Conservation (phyloP, 768 basidiomycete species). For the Naganishia kalamii region DNA sequence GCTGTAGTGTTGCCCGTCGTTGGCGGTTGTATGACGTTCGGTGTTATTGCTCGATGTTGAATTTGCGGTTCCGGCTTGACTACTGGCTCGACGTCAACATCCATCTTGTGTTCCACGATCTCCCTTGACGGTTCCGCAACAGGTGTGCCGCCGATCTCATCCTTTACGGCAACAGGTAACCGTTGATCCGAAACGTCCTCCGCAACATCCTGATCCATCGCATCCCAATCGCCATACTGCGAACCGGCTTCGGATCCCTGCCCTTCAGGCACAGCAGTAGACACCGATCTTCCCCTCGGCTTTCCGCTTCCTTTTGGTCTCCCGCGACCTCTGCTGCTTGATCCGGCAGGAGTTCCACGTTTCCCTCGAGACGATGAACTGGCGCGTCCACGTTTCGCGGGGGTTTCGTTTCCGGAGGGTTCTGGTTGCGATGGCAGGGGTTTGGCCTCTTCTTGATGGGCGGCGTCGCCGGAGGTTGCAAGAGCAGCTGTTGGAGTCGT, state of each 20-base stretch:
- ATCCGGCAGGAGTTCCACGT: neutral
- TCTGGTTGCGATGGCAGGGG: too few relatives aligned
- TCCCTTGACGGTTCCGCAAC: too few relatives aligned
- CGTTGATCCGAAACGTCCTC: neutral
- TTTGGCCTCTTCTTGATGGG: neutral
- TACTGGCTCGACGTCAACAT: neutral
- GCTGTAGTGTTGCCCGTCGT: neutral
- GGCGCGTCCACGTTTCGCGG: neutral
- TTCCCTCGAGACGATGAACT: neutral
- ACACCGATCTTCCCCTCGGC: too few relatives aligned
- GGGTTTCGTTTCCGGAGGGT: neutral
- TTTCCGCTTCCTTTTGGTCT: neutral
- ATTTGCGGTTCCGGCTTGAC: conserved; percentile 2
- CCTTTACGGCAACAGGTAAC: neutral
- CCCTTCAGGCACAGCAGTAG: too few relatives aligned
- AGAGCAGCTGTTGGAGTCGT: neutral
- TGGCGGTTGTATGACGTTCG: neutral
- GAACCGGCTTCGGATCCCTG: too few relatives aligned
- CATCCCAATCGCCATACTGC: neutral
- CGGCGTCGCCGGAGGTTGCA: neutral
- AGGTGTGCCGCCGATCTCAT: neutral
- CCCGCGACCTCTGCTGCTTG: neutral
- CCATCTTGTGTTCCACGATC: neutral
- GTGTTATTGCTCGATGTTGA: too few relatives aligned
- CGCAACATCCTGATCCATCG: neutral